Conservation (phyloP, 2,329 filamentous ascomycete genomes). For the Monilinia fructigena region DNA sequence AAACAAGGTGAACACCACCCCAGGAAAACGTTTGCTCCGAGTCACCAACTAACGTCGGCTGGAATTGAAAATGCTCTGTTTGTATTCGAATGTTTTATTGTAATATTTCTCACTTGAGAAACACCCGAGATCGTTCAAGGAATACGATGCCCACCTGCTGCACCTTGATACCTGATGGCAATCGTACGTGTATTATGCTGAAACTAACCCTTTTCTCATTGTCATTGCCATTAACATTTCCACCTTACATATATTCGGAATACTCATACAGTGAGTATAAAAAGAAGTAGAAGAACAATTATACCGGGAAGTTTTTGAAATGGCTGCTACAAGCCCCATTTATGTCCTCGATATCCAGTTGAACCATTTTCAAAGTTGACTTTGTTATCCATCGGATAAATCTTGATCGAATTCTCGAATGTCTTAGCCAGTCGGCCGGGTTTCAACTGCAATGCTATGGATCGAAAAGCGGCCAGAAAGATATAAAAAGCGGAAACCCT, state of each 20-base stretch:
- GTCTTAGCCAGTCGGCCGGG: too few relatives aligned
- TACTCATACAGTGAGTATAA: neutral
- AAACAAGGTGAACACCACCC: too few relatives aligned
- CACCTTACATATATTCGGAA: neutral
- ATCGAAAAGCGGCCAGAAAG: too few relatives aligned
- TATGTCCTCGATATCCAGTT: neutral
- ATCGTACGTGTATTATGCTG: neutral
- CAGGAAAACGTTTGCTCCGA: neutral
- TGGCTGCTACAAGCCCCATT: neutral
- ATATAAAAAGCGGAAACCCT: too few relatives aligned
- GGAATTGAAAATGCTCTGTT: neutral
- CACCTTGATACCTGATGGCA: neutral
- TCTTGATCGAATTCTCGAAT: too few relatives aligned
- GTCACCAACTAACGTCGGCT: neutral
- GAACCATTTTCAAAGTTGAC: neutral
- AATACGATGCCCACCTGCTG: constrained; percentile 2
- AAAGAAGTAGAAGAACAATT: neutral
- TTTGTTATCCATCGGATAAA: neutral
- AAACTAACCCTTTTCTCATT: neutral
- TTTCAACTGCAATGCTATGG: too few relatives aligned
- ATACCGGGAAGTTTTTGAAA: neutral
- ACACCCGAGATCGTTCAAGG: neutral
- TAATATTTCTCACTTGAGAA: neutral
- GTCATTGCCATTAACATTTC: too few relatives aligned
- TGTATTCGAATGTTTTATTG: neutral